phyloP scores from a whole-genome alignment of 1,284 basidiomycete species.

The Dichomitus squalens region DNA sequence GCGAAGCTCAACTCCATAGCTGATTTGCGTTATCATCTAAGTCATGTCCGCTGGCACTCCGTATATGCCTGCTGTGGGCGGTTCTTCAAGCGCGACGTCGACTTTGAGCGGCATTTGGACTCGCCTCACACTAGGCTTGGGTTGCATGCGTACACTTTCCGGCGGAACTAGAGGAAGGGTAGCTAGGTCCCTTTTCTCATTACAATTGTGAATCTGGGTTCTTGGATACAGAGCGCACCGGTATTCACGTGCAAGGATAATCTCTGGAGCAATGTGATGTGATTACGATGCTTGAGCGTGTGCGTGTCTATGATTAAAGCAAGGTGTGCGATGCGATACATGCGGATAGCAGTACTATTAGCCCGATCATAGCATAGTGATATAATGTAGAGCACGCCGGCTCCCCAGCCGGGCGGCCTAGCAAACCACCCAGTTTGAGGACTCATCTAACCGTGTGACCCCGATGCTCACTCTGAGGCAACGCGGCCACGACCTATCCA shows the following conservation, averaged over 20 bases:
- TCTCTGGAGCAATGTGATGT: neutral
- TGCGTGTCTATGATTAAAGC: conserved; percentile 14
- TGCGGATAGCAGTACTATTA: conserved; percentile 20
- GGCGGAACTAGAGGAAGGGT: conserved; percentile 2
- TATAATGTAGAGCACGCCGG: conserved; percentile 15
- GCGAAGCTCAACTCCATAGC: conserved; percentile 36
- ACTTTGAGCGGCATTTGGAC: conserved; percentile 37
- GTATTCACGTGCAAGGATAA: too few relatives aligned
- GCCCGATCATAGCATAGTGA: conserved; percentile 18
- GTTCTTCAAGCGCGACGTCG: conserved; percentile 39
- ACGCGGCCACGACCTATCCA: neutral
- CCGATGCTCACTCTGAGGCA: neutral
- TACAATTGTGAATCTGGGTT: too few relatives aligned
- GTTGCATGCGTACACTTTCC: conserved; percentile 3
- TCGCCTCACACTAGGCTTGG: neutral
- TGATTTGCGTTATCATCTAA: conserved; percentile 40
- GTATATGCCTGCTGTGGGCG: conserved; percentile 44
- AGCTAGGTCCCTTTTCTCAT: too few relatives aligned
- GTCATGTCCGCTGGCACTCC: conserved; percentile 34
- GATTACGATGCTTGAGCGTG: neutral
- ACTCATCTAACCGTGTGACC: neutral
- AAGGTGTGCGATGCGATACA: conserved; percentile 16
- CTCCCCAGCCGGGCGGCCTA: neutral
- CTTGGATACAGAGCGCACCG: too few relatives aligned
- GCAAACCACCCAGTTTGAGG: neutral